Percentiles rank a stretch among this genome's conserved stretches.
These are phyloP conservation scores for Eleusine coracana DNA, from an alignment of 176 grass and related monocot genomes.

Conservation along the genomic window DNA sequence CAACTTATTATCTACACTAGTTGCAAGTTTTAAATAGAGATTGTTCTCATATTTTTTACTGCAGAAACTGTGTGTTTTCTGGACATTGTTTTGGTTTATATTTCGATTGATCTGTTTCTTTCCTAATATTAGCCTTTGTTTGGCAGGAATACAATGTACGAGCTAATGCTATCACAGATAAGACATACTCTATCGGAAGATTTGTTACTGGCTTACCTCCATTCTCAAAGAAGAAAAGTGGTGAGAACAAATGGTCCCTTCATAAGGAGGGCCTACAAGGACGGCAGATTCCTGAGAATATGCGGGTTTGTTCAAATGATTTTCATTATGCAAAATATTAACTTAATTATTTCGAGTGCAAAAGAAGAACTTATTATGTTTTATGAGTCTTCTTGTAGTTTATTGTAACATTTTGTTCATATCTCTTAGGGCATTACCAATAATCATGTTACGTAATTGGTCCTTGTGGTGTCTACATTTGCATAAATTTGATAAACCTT, in stretches of 20 bases:
- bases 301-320: slow-evolving; percentile 52
- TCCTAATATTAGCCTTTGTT: slow-evolving; percentile 1
- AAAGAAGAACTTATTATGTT: not conserved
- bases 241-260: slow-evolving; percentile 92
- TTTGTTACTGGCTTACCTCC: slow-evolving; percentile 91
- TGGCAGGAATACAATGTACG: slow-evolving; percentile 96
- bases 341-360: not conserved
- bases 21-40: not conserved
- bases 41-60: not conserved
- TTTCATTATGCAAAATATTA: not conserved
- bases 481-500: not conserved
- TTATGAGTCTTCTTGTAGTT: not conserved
- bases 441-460: not conserved
- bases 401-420: not conserved
- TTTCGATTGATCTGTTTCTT: slow-evolving; percentile 41
- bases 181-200: slow-evolving; percentile 81
- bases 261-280: slow-evolving; percentile 94
- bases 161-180: slow-evolving; percentile 64
- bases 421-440: not conserved
- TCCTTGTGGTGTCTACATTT: not conserved
- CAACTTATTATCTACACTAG: not conserved
- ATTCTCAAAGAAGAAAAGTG: slow-evolving; percentile 87
- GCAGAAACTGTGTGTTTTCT: slow-evolving; percentile 8
- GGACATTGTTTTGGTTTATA: not conserved
- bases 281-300: slow-evolving; percentile 72